Base-by-base conservation (phyloP, 352 stramenopile species). In the Phytophthora sp. region DNA sequence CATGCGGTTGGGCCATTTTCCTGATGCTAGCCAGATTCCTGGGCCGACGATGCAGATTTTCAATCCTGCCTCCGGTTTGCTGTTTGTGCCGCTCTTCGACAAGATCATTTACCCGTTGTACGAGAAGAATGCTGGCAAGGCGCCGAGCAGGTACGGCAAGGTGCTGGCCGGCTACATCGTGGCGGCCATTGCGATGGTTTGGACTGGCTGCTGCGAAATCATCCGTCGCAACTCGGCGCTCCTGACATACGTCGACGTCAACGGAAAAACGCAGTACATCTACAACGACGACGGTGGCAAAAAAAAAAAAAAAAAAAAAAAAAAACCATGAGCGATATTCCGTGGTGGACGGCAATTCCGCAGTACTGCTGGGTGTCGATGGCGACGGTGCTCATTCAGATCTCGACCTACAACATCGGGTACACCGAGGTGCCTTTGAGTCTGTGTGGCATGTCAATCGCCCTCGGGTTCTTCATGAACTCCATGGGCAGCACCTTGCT, bases 21-120 rank as follows among this genome's bases (percentile, higher is more conserved):
- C 31, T 11, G 57, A 84, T 32, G 63, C 73, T 28, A 74, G 41
- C 28, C 76, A 88, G 56, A 71, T 88, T 18, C 69, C 79, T 13
- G 79, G 76, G 8, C 72, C 79, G 13, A 82, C 75, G 8, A 44
- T 87, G 10, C 74, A 79, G 27, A 67, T 84, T 10, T 84, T 83
- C 39, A 74, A 87, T 41, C 77, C 74, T 0, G 31, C 73, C n/a
- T 61, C 52, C 3, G 69, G 75, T 9, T 51, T 86, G 2, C 32
- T 86, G 1, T 63, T 73, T n/a, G 72, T 86, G 12, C 74, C 77
- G n/a, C 21, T 86, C 8, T 37, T 72, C 5, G 66, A 84, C 17
- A 70, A 61, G 26, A 12, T 84, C 17, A 49, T 83, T 13, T 86
- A 76, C 42, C 76, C 76, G 15, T 18, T 65, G 21, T 86, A 83